Evolutionary conservation across 345 rosid species (phyloP), one percentile per base, ranked within the genome.

Genomic region (Eucalyptus viminalis): DNA sequence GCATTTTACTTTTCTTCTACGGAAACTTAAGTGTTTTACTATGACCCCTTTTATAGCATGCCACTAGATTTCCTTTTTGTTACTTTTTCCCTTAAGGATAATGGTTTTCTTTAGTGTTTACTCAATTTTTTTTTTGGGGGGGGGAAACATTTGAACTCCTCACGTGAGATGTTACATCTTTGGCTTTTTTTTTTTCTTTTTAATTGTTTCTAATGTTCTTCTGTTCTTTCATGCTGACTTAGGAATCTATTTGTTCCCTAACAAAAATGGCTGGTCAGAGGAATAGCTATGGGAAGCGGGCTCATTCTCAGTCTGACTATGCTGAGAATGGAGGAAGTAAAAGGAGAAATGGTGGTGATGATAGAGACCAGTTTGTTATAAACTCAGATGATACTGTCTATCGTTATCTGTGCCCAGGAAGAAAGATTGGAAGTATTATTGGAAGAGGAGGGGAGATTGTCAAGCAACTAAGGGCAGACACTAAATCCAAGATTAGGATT

Each of bases 381-480:
- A 93, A 92, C 91, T 90, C 94, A 1, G 96, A 95, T 49, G 99
- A 98, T 90, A 95, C 99, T 4, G 99, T 98, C 11, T 98, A 91
- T 86, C 92, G 99, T 14, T 98, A 97, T 93, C 89, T 98, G 65
- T 98, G 99, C 90, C 99, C 99, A 3, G 92, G 91, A 50, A 93
- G 92, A 92, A 98, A 95, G 93, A 96, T 98, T 89, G 99, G 99
- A 90, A 97, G 99, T 90, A 95, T 98, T 50, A 98, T 98, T 86
- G 99, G 99, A 60, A 92, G 94, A 72, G 99, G 99, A 89, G 99
- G 99, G 51, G 99, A 97, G 49, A 98, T 97, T 88, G 97, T 98
- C 29, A 96, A 97, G 96, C 99, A 97, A 88, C 90, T 98, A 85
- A 95, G 99, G 76, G 88, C 86, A 22, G 99, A 97, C 43, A 98